phyloP scores from a whole-genome alignment of 495 filamentous ascomycete genomes.

The Sporormia fimetaria region DNA sequence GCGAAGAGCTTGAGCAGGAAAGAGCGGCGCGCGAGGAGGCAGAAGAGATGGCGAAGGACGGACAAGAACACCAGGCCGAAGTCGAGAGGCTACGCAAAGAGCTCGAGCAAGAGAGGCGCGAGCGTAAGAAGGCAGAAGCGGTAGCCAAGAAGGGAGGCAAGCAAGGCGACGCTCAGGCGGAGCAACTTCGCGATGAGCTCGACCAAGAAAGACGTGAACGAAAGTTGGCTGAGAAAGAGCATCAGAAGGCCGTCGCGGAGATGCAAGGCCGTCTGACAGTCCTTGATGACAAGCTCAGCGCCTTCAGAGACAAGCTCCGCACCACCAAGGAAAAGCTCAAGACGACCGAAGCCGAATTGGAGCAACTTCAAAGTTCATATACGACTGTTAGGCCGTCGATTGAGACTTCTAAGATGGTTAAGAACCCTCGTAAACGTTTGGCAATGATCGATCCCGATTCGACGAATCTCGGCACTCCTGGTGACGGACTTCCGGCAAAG shows the following conservation, averaged over 20 bases:
- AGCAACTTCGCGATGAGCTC: conserved; percentile 33
- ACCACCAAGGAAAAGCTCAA: conserved; percentile 61
- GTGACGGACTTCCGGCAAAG: conserved; percentile 41
- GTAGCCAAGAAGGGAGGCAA: conserved; percentile 10
- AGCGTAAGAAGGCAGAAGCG: conserved; percentile 18
- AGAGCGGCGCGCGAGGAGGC: conserved; percentile 11
- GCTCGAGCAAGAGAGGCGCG: conserved; percentile 26
- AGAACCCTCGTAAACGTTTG: conserved; percentile 39
- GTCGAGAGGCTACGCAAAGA: conserved; percentile 17
- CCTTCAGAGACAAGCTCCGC: conserved; percentile 53
- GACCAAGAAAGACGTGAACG: conserved; percentile 36
- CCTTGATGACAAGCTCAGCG: conserved; percentile 56
- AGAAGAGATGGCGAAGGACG: conserved; percentile 29
- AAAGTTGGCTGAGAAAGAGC: conserved; percentile 33
- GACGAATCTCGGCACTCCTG: conserved; percentile 54
- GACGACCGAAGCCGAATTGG: conserved; percentile 38
- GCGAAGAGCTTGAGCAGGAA: conserved; percentile 29
- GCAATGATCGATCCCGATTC: conserved; percentile 38
- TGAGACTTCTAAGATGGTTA: conserved; percentile 18
- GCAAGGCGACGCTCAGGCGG: conserved; percentile 15
- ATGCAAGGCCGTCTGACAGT: conserved; percentile 45
- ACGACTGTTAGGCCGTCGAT: conserved; percentile 4
- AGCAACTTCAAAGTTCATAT: conserved; percentile 38
- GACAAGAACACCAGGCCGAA: conserved; percentile 36
- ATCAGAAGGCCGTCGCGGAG: conserved; percentile 31